A percentile compares a stretch with the other conserved stretches of the same genome.
These are phyloP conservation scores for Xylariaceae sp. DNA, from an alignment of 2,329 filamentous ascomycete genomes.

Conservation along the genomic window DNA sequence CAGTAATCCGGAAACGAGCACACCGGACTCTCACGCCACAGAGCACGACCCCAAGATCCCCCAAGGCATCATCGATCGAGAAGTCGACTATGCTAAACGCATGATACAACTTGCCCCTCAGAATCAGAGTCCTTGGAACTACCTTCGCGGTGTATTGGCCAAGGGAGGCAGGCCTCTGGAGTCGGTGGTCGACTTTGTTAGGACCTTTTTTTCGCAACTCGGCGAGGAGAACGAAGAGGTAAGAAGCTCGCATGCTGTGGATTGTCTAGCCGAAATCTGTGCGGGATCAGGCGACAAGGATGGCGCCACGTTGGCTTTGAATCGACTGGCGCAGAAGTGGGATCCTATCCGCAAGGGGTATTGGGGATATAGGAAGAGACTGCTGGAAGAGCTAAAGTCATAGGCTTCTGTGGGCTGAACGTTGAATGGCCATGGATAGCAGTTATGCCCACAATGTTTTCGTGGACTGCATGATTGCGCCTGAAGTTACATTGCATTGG, in stretches of 20 bases:
- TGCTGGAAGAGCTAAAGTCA: constrained; percentile 33
- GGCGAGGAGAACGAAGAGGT: constrained; percentile 50
- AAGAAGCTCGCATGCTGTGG: constrained; percentile 64
- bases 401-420: not conserved
- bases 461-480: too few species aligned
- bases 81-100: constrained; percentile 70
- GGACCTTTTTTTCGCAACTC: constrained; percentile 49
- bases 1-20: constrained; percentile 53
- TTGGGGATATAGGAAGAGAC: constrained; percentile 66
- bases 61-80: constrained; percentile 64
- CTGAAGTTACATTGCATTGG: too few species aligned
- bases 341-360: constrained; percentile 90
- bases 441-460: not conserved
- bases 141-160: constrained; percentile 71
- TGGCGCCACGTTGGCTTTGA: constrained; percentile 67
- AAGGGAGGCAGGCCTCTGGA: constrained; percentile 57
- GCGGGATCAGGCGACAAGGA: constrained; percentile 53
- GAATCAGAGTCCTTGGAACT: constrained; percentile 94
- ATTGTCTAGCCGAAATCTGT: constrained; percentile 69
- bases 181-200: constrained; percentile 47
- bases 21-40: constrained; percentile 46
- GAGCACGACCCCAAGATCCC: constrained; percentile 57
- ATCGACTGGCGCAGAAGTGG: constrained; percentile 76
- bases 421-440: not conserved
- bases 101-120: constrained; percentile 80